Base-by-base conservation (phyloP, 129 eudicot species). In the Pseudognaphalium luteoalbum region DNA sequence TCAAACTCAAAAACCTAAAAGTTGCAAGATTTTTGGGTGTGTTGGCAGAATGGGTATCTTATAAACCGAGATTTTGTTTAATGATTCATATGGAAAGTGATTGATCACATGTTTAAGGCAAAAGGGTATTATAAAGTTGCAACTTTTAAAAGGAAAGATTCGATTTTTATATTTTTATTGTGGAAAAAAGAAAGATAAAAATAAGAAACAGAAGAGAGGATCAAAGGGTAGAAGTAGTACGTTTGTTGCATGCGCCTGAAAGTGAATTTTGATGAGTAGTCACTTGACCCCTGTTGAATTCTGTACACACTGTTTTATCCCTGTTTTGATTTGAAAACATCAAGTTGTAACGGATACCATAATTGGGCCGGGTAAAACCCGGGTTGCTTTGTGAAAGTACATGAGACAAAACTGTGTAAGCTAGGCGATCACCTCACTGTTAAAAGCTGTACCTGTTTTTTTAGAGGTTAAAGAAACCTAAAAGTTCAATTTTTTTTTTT, bases 1-100 rank as follows among this genome's bases (percentile, higher is more conserved):
- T 16, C 11, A 35, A 61, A 68, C 16, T 66, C 3, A 60, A 56
- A 25, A 80, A 69, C 15, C 34, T 51, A 67, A 67, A 69, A 82
- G 69, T 70, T 21, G 78, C 16, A 12, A 39, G 11, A 0, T 39
- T 39, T 39, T 75, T 63, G 80, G 80, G 67, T 83, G 81, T 75
- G 75, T 62, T 75, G 65, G 3, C 75, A 12, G 65, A 76, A 78
- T 42, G 86, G 91, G 75, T 71, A 79, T 41, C 80, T 57, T 72
- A 58, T 66, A 75, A 80, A 80, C 42, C 39, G 56, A 73, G 44
- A 42, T 67, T 47, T 73, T 42, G 39, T 60, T 58, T 7, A 66
- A 66, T 20, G 76, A 67, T 73, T 73, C 68, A 71, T 64, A 79
- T 17, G 54, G 83, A 79, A 72, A 73, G 32, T 34, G 83, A 80